Base-by-base conservation (phyloP, 306 rosid genomes). In the Vigna radiata region DNA sequence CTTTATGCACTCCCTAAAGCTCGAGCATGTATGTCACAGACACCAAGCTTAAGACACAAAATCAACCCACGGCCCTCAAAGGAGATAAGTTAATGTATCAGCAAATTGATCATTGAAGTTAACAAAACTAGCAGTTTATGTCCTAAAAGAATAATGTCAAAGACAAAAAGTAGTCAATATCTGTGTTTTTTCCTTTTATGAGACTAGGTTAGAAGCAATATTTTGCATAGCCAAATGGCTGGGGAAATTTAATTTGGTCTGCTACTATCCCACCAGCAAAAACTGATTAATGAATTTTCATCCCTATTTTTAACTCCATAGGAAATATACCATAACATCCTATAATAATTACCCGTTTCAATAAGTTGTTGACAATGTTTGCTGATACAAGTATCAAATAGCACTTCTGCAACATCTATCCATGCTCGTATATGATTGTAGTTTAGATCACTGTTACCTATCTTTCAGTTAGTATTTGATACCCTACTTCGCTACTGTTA, bases 191-290 rank as follows among this genome's bases (percentile, higher is more conserved):
- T 12, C 27, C 70, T 37, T 64, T 18, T 21, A 64, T 37, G 29
- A 39, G 53, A 68, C 23, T 47, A 68, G 43, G 23, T 47, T 47
- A 27, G 31, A 68, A 47, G 36, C n/a, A 49, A 70, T 50, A 70
- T 29, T 25, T 25, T 25, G 33, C 4, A 29, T 3, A 29, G 33
- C 33, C 33, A 29, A 29, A 29, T 29, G 33, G 33, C 33, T 29
- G 33, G 5, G 33, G 33, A 29, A 29, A 29, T 29, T 29, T 29
- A 4, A 29, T 29, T 29, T 29, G 31, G 33, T 29, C 33, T 29
- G 33, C 33, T 29, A 29, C 33, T 29, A 29, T 29, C 33, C 33
- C 33, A 3, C 33, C 33, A 29, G 33, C 33, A 29, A 29, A 29
- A 59, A 59, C 68, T 43, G 16, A 16, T 23, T 17, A 41, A 8